A percentile compares a stretch with the other conserved stretches of the same genome.
Conservation (phyloP, 352 stramenopile species). For the Blastocystis sp. region DNA sequence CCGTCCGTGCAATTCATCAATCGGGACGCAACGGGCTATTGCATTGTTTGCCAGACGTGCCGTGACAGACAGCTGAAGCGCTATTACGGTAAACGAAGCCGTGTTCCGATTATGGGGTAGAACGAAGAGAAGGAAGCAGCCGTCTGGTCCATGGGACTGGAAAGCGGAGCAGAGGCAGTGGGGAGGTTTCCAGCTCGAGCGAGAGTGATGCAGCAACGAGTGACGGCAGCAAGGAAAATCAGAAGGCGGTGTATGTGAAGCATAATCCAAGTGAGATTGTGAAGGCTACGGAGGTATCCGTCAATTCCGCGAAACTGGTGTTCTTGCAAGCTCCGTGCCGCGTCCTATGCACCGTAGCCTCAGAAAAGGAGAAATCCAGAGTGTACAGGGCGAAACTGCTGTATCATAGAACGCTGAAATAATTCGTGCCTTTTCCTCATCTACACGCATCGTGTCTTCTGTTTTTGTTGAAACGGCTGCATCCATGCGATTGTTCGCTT, state of each 20-base stretch:
- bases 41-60: constrained; percentile 63
- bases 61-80: constrained; percentile 24
- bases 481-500: too few relatives aligned
- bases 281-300: too few relatives aligned
- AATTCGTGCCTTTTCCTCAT: too few relatives aligned
- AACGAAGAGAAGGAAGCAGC: constrained; percentile 37
- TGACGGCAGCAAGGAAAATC: too few relatives aligned
- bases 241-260: too few relatives aligned
- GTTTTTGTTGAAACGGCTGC: too few relatives aligned
- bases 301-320: not conserved
- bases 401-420: constrained; percentile 27
- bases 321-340: not conserved
- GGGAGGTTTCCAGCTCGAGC: not conserved
- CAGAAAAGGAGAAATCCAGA: not conserved
- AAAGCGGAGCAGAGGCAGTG: not conserved
- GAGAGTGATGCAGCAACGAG: not conserved
- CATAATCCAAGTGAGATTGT: too few relatives aligned
- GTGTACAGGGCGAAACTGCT: constrained; percentile 52
- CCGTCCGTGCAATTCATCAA: constrained; percentile 48
- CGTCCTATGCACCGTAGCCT: not conserved
- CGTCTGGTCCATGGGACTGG: constrained; percentile 32
- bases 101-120: not conserved
- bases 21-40: constrained; percentile 37
- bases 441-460: too few relatives aligned
- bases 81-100: constrained; percentile 40